Percentiles rank a stretch among this genome's conserved stretches.
phyloP scores from a whole-genome alignment of 768 basidiomycete genomes.

The Auricularia sp. region DNA sequence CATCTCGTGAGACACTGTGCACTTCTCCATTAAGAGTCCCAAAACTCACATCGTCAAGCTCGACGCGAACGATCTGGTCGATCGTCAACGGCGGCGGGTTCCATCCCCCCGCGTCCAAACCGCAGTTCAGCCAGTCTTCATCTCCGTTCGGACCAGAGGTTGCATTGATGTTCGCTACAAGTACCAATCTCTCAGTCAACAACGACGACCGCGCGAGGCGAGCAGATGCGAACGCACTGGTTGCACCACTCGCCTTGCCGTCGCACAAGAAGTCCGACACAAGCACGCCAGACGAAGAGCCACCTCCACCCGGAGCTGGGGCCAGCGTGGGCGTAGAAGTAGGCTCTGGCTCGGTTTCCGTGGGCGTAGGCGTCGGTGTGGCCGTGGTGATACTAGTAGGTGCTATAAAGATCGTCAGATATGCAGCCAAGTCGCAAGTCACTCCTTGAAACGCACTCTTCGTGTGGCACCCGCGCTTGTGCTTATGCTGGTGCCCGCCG shows the following conservation, averaged over 20 bases:
- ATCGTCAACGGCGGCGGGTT: conserved; percentile 53
- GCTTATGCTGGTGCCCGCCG: background rate
- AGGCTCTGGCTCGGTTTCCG: background rate
- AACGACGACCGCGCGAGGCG: too few species aligned
- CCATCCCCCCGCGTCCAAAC: conserved; percentile 53
- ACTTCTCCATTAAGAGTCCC: conserved; percentile 15
- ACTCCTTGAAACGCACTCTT: background rate
- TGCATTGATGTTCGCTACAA: background rate
- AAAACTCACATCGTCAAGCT: background rate
- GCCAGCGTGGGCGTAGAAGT: background rate
- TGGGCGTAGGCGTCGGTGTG: background rate
- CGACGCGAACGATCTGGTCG: conserved; percentile 23
- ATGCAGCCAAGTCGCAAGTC: too few species aligned
- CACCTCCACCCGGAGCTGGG: background rate
- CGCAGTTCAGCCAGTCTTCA: conserved; percentile 69
- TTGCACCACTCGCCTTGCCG: background rate
- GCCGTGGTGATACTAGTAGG: too few species aligned
- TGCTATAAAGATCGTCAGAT: too few species aligned
- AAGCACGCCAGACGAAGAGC: background rate
- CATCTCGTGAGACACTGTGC: conserved; percentile 32
- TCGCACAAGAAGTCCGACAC: background rate
- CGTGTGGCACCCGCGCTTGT: background rate
- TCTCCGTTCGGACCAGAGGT: conserved; percentile 22
- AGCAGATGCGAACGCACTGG: background rate
- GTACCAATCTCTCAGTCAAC: rapidly evolving